Base-by-base conservation (phyloP, 108 stramenopile genomes). In the Pseudonitzschia pungens region DNA sequence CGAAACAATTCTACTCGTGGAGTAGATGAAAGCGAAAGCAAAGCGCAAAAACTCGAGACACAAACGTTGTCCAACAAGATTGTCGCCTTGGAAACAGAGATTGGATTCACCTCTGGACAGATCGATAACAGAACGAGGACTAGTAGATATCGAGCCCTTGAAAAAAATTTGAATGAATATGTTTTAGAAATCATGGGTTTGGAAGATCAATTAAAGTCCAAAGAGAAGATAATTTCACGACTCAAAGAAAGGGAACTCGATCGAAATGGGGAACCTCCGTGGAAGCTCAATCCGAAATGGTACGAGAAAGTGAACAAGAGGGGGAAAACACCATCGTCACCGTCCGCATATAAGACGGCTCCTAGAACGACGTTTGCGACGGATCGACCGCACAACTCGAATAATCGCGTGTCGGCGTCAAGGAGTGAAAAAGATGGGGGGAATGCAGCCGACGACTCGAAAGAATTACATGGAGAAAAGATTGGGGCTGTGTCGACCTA, bases 151-250 rank as follows among this genome's bases (percentile, higher is more conserved):
- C 43, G 41, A 29, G 63, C 54, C 14, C 65, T 77, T 1, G 77
- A 77, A 29, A 71, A 51, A 36, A 66, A 31, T 57, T 21, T 77
- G 28, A 68, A 71, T 52, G 77, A 77, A 10, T 67, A 66, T 24
- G 63, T 71, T 26, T 53, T 52, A 16, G 77, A 77, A 52, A 71
- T 77, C 18, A 55, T 69, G 33, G 33, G 77, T 4, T 48, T 77
- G 65, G 70, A 77, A 56, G 77, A 77, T n/a, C 51, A 69, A 12
- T 54, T 77, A 43, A 36, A 52, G 26, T 56, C 65, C 0, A 77
- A 71, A 50, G 70, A 77, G 14, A 42, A 55, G 29, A 66, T 71
- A 40, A 77, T 77, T 66, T 32, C 65, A 20, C 65, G 44, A 28
- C 53, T 77, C 15, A 69, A 68, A 15, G 29, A 63, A 22, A 71